These are phyloP conservation scores for Sicyos baderoa DNA, from an alignment of 306 rosid genomes.

Conservation along the genomic window DNA sequence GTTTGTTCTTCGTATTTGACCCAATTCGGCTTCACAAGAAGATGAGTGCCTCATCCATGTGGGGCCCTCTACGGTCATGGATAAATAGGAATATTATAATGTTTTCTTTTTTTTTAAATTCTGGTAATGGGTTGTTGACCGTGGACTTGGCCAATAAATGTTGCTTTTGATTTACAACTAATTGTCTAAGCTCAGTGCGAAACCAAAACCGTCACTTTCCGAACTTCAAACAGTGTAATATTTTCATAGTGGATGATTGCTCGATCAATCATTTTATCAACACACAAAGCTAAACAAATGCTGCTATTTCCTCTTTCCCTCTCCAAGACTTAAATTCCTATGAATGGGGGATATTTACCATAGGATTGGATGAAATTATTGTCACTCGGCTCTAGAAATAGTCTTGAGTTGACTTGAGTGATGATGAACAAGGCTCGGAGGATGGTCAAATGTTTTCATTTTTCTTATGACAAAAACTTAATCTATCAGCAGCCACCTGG, in stretches of 20 bases:
- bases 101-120: background rate
- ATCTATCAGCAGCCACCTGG: background rate
- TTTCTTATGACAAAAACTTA: background rate
- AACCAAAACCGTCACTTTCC: background rate
- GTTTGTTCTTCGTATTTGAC: conserved; percentile 8
- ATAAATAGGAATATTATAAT: background rate
- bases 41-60: background rate
- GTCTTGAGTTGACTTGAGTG: background rate
- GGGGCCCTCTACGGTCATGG: background rate
- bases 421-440: background rate
- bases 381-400: background rate
- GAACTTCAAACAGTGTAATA: background rate
- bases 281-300: conserved; percentile 2
- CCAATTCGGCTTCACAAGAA: background rate
- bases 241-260: conserved; percentile 2
- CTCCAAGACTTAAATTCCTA: too few relatives aligned
- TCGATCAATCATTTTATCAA: background rate
- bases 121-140: conserved; percentile 4
- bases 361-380: background rate
- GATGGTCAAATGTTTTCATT: conserved; percentile 3
- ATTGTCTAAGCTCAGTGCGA: background rate
- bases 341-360: background rate
- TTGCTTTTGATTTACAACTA: background rate
- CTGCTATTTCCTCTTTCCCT: background rate
- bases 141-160: conserved; percentile 7